These are phyloP conservation scores for Colletotrichum orbiculare DNA, from an alignment of 2,329 filamentous ascomycete species.

Conservation along the genomic window DNA sequence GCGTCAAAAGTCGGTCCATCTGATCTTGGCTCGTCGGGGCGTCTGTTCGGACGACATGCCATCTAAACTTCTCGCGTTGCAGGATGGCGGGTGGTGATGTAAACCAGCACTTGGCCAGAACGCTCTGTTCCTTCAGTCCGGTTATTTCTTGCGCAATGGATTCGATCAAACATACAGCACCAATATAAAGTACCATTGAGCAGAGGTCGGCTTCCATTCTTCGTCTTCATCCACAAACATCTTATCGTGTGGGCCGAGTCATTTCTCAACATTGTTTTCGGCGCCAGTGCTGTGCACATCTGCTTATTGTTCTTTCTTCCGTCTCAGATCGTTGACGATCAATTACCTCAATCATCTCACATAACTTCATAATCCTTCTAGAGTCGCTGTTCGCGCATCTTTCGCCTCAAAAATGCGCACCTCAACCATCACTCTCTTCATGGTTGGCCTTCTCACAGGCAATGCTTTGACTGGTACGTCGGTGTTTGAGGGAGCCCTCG, in stretches of 20 bases:
- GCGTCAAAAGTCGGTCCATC: not conserved
- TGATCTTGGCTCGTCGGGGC: not conserved
- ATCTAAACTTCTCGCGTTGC: slow-evolving; percentile 27
- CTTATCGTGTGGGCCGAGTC: not conserved
- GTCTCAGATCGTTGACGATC: slow-evolving; percentile 18
- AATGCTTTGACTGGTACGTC: slow-evolving; percentile 24
- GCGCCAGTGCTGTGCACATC: slow-evolving; percentile 14
- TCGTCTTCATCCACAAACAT: not conserved
- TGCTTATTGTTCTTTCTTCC: not conserved
- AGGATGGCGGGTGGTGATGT: slow-evolving; percentile 19
- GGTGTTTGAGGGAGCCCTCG: not conserved
- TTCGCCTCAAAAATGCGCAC: slow-evolving; percentile 12
- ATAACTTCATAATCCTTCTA: not conserved
- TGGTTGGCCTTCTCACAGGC: slow-evolving; percentile 27
- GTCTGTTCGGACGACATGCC: slow-evolving; percentile 11
- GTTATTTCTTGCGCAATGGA: not conserved
- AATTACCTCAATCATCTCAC: not conserved
- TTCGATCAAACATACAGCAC: not conserved
- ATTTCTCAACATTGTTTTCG: not conserved
- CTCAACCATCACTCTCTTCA: slow-evolving; percentile 19
- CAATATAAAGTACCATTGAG: not conserved
- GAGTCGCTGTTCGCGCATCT: not conserved
- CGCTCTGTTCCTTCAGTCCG: not conserved
- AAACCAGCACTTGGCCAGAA: not conserved
- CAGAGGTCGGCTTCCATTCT: not conserved